Base-by-base conservation (phyloP, 495 filamentous ascomycete species). In the Penicillium subrubescens region DNA sequence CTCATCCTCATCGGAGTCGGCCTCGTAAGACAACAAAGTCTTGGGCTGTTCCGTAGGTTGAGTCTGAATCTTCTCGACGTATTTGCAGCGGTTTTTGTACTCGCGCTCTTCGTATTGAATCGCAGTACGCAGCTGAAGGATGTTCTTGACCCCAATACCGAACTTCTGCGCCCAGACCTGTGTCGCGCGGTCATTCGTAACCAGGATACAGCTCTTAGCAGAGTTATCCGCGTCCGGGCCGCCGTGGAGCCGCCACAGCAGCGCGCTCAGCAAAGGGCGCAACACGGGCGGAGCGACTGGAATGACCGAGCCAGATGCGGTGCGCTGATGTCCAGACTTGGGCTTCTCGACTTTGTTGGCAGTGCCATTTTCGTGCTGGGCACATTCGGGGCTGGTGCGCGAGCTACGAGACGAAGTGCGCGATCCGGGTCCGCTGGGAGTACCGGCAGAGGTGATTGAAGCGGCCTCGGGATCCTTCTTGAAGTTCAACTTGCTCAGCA, bases 31-130 rank as follows among this genome's bases (percentile, higher is more conserved):
- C 29, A 82, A 71, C 12, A 82, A 63, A 0, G 79, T 74, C 65
- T 78, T 80, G 11, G 79, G 76, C 61, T 58, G 56, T 14, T 82
- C 78, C 34, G 73, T 14, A 54, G 56, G 60, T 57, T 66, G 63
- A 19, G 64, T 64, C 69, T 81, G 77, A 5, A 71, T 77, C 59
- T 79, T 80, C 58, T 83, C 81, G 14, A 78, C 79, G 63, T 87
- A 75, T 59, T 80, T 78, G 68, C 81, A 75, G 25, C 82, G 80
- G 68, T 86, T 86, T 63, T 83, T 83, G 72, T 79, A 84, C 66
- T 87, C 86, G 56, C 84, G 77, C 55, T 88, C 86, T 63, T 89
- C 85, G 57, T 84, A 83, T 35, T 79, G 81, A 54, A 89, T 84
- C 25, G 82, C 82, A 31, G 85, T 85, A 31, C 84, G 83, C 51